These are phyloP conservation scores for Aotearoamyces nothofagi DNA, from an alignment of 2,329 filamentous ascomycete species.

Conservation along the genomic window DNA sequence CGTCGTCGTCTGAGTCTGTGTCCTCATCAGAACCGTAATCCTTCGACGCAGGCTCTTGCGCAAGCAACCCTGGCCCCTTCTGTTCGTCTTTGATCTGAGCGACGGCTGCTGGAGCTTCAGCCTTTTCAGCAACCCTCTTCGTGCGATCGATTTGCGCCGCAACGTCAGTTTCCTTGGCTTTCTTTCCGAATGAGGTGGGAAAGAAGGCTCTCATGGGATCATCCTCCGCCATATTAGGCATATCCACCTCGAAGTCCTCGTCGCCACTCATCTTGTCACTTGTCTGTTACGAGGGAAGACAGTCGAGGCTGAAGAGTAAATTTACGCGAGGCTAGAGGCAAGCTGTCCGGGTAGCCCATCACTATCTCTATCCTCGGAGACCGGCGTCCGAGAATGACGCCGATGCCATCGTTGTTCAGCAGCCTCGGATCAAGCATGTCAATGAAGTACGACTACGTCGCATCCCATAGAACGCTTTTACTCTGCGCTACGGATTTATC, in stretches of 20 bases:
- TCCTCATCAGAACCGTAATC: constrained; percentile 23
- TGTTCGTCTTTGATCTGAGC: constrained; percentile 15
- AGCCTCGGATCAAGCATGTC: no score
- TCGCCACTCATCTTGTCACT: constrained; percentile 37
- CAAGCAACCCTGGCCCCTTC: constrained; percentile 15
- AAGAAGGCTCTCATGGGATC: constrained; percentile 65
- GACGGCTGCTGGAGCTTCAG: constrained; percentile 10
- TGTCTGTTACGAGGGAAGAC: constrained; percentile 2
- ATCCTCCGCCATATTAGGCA: constrained; percentile 37
- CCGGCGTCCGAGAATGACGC: no score
- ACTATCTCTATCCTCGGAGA: no score
- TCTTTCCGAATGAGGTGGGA: constrained; percentile 75
- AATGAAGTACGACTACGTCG: no score
- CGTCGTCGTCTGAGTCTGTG: constrained; percentile 34
- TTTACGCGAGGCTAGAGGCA: no score
- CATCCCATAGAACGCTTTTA: no score
- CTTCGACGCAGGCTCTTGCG: constrained; percentile 18
- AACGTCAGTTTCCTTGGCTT: constrained; percentile 56
- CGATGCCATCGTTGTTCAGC: no score
- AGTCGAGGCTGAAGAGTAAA: background rate
- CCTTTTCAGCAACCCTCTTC: constrained; percentile 37
- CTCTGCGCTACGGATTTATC: no score
- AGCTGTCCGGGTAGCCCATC: no score
- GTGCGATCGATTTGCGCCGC: constrained; percentile 69
- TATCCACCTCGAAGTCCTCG: constrained; percentile 42